Base-by-base conservation (phyloP, 2,329 filamentous ascomycete species). In the Blumeriella jaapii region DNA sequence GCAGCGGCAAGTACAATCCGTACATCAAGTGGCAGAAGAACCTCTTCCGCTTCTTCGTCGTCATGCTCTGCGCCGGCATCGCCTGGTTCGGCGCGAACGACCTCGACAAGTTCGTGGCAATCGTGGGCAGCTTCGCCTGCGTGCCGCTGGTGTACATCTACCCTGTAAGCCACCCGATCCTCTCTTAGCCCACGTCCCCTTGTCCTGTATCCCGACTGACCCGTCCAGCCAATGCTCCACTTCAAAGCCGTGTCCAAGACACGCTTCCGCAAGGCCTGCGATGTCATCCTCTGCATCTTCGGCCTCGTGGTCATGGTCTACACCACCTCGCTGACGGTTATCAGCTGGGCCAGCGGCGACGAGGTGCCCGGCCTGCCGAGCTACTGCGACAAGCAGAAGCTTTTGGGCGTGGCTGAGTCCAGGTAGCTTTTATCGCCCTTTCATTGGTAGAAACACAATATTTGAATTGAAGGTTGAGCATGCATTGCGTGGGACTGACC, bases 1-100 rank as follows among this genome's bases (percentile, higher is more conserved):
- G 82, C 55, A 94, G 86, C 44, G 87, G 91, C 50, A 98, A 98
- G 61, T 94, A 95, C 63, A 95, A 96, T 56, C 87, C 86, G 1
- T 91, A 84, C 55, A 93, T 98, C 67, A 98, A 98, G 65, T 98
- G 91, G 91, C 83, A 96, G 69, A 98, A 98, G 75, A 98, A 98
- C 51, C 65, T 81, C 20, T 98, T 94, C 66, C 80, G 91, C 36
- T 98, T 96, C 67, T 78, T 89, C 55, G 75, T 95, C 44, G 91
- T 96, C 32, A 73, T 83, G 52, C 60, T 91, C 15, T 96, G 91
- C 54, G 82, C 87, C 1, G 61, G 77, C 39, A 81, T 98, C 46
- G 89, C 89, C 2, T 98, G 86, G 85, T 77, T 79, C 28, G 91
- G 91, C 42, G 89, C 91, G 3, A 82, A 85, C 48, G 80, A 96